These are phyloP conservation scores for Trichophyton mentagrophytes DNA, from an alignment of 2,329 filamentous ascomycete species.

Conservation along the genomic window DNA sequence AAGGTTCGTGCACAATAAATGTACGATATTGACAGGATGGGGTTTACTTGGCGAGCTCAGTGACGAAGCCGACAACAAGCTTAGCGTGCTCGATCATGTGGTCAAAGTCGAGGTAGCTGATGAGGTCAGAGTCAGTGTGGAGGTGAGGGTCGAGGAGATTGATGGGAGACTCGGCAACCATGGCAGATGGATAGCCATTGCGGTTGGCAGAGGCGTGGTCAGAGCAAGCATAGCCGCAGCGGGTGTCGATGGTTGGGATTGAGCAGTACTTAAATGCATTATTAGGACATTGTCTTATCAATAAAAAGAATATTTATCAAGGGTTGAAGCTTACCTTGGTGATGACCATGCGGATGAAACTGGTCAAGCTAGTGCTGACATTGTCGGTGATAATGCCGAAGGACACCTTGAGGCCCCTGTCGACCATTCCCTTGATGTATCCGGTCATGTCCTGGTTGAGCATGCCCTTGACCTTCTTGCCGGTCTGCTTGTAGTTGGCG, in stretches of 20 bases:
- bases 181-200: conserved; percentile 54
- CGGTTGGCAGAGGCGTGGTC: conserved; percentile 56
- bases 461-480: conserved; percentile 81
- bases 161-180: conserved; percentile 52
- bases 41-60: conserved; percentile 52
- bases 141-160: conserved; percentile 55
- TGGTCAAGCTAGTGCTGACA: conserved; percentile 68
- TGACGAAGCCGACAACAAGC: conserved; percentile 69
- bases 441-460: conserved; percentile 98
- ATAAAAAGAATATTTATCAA: neutral
- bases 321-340: conserved; percentile 39
- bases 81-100: conserved; percentile 88
- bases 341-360: conserved; percentile 83
- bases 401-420: conserved; percentile 63
- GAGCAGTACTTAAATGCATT: conserved; percentile 56
- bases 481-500: conserved; percentile 58
- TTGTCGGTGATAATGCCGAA: conserved; percentile 90
- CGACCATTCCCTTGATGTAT: conserved; percentile 53
- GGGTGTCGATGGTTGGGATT: conserved; percentile 75
- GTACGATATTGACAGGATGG: neutral
- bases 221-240: conserved; percentile 74
- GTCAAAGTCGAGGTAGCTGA: conserved; percentile 63
- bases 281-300: neutral
- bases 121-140: conserved; percentile 58
- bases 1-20: neutral